Percentiles rank a stretch among this genome's conserved stretches.
Conservation (phyloP, 2,329 filamentous ascomycete genomes). For the Lecanicillium sp. region DNA sequence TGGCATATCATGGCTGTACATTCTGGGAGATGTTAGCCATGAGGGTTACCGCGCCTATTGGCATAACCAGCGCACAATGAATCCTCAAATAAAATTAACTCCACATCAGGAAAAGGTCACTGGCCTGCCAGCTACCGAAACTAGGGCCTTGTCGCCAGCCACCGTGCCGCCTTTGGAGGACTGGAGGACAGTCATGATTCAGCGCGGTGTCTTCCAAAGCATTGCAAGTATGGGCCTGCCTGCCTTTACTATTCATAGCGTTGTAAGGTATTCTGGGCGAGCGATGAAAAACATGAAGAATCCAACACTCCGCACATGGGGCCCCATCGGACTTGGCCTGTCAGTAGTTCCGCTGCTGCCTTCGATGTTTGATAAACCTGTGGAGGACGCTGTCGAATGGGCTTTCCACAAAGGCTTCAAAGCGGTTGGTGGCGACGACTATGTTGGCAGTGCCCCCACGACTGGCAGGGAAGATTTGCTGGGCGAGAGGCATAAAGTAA, state of each 20-base stretch:
- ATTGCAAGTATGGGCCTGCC: conserved; percentile 90
- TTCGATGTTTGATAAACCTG: conserved; percentile 79
- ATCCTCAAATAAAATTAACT: conserved; percentile 55
- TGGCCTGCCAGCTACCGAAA: conserved; percentile 30
- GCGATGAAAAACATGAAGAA: conserved; percentile 83
- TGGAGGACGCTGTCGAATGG: conserved; percentile 89
- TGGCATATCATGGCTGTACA: conserved; percentile 84
- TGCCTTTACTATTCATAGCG: conserved; percentile 86
- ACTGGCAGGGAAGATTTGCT: conserved; percentile 41
- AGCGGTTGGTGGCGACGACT: conserved; percentile 54
- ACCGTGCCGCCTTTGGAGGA: conserved; percentile 70
- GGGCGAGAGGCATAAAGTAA: conserved; percentile 34
- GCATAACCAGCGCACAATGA: conserved; percentile 68
- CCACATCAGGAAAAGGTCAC: conserved; percentile 39
- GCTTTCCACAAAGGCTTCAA: conserved; percentile 76
- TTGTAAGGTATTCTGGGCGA: conserved; percentile 79
- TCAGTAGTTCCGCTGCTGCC: conserved; percentile 76
- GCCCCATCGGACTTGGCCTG: conserved; percentile 77
- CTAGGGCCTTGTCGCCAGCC: conserved; percentile 25
- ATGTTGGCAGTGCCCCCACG: conserved; percentile 45
- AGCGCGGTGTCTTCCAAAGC: conserved; percentile 83
- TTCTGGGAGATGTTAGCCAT: conserved; percentile 81
- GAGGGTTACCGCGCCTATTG: conserved; percentile 95
- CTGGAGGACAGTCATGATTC: conserved; percentile 82
- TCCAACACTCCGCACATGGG: conserved; percentile 69